These are phyloP conservation scores for Musa troglodytarum DNA, from an alignment of 176 grass and related monocot species.

Conservation along the genomic window DNA sequence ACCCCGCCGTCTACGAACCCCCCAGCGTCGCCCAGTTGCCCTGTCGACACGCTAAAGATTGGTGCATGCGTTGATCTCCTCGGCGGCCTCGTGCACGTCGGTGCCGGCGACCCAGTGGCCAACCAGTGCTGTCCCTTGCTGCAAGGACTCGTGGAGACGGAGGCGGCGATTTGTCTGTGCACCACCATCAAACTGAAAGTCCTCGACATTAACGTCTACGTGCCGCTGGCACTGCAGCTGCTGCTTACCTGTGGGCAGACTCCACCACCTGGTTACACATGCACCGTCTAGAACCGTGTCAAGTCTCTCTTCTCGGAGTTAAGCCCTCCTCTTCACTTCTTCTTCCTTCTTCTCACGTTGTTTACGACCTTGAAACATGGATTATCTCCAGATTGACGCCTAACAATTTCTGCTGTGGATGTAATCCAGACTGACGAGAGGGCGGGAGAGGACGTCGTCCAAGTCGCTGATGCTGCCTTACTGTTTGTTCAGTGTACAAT, in stretches of 20 bases:
- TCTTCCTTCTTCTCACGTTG: no score
- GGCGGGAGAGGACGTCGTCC: no score
- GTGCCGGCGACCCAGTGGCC: conserved; percentile 64
- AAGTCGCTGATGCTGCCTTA: no score
- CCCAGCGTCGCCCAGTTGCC: conserved; percentile 36
- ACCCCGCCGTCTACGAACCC: not conserved
- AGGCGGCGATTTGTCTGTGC: conserved; percentile 93
- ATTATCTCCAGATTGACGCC: no score
- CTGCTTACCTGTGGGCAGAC: conserved; percentile 92
- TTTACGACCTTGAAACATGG: no score
- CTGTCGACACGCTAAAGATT: conserved; percentile 76
- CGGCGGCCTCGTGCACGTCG: conserved; percentile 88
- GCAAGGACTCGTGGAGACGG: conserved; percentile 68
- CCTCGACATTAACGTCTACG: conserved; percentile 90
- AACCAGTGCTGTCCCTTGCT: conserved; percentile 93
- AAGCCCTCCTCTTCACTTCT: no score
- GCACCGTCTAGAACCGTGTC: conserved; percentile 35
- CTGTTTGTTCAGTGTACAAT: no score
- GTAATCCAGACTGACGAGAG: no score
- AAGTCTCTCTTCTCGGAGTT: not conserved
- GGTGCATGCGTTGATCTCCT: conserved; percentile 94
- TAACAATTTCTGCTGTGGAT: no score
- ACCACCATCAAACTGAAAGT: conserved; percentile 90
- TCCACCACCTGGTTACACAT: conserved; percentile 80
- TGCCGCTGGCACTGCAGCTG: conserved; percentile 87